Base-by-base conservation (phyloP, 2,329 filamentous ascomycete genomes). In the Orbilia quercus region DNA sequence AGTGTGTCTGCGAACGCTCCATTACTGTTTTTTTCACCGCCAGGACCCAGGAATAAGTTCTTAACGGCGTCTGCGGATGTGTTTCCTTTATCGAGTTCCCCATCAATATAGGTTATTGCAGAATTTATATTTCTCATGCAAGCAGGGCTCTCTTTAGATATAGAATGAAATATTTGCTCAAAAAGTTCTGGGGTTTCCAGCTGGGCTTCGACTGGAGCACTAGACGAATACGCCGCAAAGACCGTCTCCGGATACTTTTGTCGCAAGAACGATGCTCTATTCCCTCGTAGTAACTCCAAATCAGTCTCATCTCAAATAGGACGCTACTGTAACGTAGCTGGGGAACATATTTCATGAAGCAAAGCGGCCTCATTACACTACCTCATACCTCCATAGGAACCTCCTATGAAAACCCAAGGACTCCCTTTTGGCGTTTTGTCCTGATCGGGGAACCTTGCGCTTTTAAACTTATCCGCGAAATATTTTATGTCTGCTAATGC, bases 161-260 rank as follows among this genome's bases (percentile, higher is more conserved):
- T 80, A 1, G 82, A 83, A 9, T 80, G 80, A 75, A 83, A 83
- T 1, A 86, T 77, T 38, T 84, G 82, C 20, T 85, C 83, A 58
- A 80, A 85, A 76, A 85, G 86, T 20, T 81, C 78, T n/a, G 81
- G 82, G 82, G 85, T 84, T 66, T 85, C 81, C n/a, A 83, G 76
- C 3, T 78, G 79, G 1, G 84, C 83, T 75, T 86, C 79, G 0
- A 84, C 81, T 0, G 82, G 82, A 6, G 82, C 81, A 0, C 81
- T 82, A 0, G 82, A 82, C 1, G 82, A 79, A 73, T 76, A 82
- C 0, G 82, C 78, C 1, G 81, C 81, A 51, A 79, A 81, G 31
- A 82, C 80, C 3, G 79, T 81, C 1, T 82, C 80, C 1, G 81
- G 81, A 54, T 82, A 73, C 18, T 59, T 57, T 36, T 59, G 34